phyloP scores from a whole-genome alignment of 805 yeast genomes.

The Saturnispora dispora region DNA sequence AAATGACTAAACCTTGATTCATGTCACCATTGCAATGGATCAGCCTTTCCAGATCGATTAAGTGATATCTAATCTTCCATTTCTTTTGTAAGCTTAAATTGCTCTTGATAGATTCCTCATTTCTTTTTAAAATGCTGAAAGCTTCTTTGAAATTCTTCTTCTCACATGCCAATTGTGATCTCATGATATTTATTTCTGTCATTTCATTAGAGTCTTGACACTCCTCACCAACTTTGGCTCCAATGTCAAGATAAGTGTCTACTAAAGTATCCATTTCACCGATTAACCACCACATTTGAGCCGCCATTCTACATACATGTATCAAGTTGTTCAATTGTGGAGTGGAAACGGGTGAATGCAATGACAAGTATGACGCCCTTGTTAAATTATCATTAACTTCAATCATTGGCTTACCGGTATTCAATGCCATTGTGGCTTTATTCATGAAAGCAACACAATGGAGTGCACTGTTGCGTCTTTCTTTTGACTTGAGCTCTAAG shows the following conservation, averaged over 20 bases:
- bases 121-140: neutral
- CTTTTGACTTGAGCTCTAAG: constrained; percentile 44
- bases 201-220: constrained; percentile 29
- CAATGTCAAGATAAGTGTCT: constrained; percentile 3
- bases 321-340: constrained; percentile 2
- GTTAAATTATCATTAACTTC: constrained; percentile 46
- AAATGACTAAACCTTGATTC: constrained; percentile 28
- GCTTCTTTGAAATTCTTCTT: neutral
- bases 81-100: constrained; percentile 26
- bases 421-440: constrained; percentile 47
- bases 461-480: constrained; percentile 35
- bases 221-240: constrained; percentile 11
- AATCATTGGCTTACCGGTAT: constrained; percentile 40
- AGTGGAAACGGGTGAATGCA: constrained; percentile 21
- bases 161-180: constrained; percentile 4
- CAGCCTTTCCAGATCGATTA: constrained; percentile 3
- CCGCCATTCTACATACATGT: constrained; percentile 3
- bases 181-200: constrained; percentile 31
- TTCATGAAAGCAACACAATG: constrained; percentile 58
- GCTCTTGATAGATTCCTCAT: constrained; percentile 21
- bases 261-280: neutral
- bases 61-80: constrained; percentile 29
- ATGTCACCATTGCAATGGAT: constrained; percentile 25
- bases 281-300: constrained; percentile 7
- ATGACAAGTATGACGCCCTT: constrained; percentile 46